A percentile compares a stretch with the other conserved stretches of the same genome.
Evolutionary conservation across 345 rosid species (phyloP).

Genomic region (Citrus sp.): DNA sequence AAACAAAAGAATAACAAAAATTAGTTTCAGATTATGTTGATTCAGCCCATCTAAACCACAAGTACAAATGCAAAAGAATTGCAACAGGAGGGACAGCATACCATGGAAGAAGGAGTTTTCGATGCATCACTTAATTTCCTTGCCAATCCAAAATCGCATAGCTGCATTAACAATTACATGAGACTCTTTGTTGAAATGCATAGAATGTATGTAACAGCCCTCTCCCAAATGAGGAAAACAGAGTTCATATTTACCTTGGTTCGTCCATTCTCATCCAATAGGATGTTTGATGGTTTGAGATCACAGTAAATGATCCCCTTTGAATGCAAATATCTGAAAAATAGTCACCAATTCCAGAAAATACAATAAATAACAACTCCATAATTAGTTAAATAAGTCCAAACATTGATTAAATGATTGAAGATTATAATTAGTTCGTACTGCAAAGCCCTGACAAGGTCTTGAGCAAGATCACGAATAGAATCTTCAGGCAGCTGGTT

Average conservation of each 20-base stretch:
- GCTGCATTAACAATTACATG: constrained; percentile 47
- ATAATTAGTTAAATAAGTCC: not conserved
- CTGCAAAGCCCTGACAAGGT: constrained; percentile 81
- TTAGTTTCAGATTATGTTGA: constrained; percentile 1
- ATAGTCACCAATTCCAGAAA: constrained; percentile 8
- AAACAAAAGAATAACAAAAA: constrained; percentile 3
- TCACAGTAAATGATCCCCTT: constrained; percentile 92
- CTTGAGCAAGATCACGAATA: constrained; percentile 68
- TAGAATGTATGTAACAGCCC: constrained; percentile 11
- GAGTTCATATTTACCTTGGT: constrained; percentile 51
- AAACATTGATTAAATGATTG: not conserved
- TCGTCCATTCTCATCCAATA: constrained; percentile 89
- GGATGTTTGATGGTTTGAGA: constrained; percentile 93
- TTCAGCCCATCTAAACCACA: constrained; percentile 1
- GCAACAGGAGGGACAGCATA: constrained; percentile 26
- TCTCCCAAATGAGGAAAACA: not conserved
- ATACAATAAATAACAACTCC: not conserved
- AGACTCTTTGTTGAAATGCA: constrained; percentile 5
- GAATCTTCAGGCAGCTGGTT: constrained; percentile 89
- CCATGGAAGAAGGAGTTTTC: constrained; percentile 65
- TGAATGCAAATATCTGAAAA: constrained; percentile 72
- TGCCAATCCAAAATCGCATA: constrained; percentile 96
- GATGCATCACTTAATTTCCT: constrained; percentile 76
- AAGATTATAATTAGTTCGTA: constrained; percentile 37
- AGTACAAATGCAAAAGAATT: not conserved